Conservation (phyloP, 495 filamentous ascomycete species). For the Penicillium paxilli region DNA sequence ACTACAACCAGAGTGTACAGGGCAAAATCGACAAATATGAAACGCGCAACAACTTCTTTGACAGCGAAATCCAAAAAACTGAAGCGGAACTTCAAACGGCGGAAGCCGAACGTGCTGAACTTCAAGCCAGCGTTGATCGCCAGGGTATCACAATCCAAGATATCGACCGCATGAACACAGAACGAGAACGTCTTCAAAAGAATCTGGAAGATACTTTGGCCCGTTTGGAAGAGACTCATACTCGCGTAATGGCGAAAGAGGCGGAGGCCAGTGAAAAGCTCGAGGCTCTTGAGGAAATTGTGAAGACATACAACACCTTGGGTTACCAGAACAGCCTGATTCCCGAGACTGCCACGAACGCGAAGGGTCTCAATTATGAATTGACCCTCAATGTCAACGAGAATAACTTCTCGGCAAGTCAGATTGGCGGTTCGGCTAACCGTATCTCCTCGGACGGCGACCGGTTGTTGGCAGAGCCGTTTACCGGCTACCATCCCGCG, state of each 20-base stretch:
- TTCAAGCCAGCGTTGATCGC: slow-evolving; percentile 83
- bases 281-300: slow-evolving; percentile 81
- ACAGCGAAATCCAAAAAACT: slow-evolving; percentile 76
- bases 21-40: slow-evolving; percentile 84
- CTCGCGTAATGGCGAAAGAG: slow-evolving; percentile 79
- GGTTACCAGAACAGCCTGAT: slow-evolving; percentile 93
- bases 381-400: slow-evolving; percentile 74
- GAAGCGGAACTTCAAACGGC: slow-evolving; percentile 73
- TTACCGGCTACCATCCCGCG: slow-evolving; percentile 84
- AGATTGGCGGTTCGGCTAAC: slow-evolving; percentile 58
- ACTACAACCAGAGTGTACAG: slow-evolving; percentile 79
- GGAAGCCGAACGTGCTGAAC: slow-evolving; percentile 73
- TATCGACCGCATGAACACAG: slow-evolving; percentile 97
- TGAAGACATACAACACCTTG: slow-evolving; percentile 88
- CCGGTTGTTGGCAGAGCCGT: slow-evolving; percentile 75
- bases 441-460: slow-evolving; percentile 52
- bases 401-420: slow-evolving; percentile 73
- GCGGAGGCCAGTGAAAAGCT: slow-evolving; percentile 76
- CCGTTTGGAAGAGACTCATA: slow-evolving; percentile 79
- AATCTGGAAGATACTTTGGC: slow-evolving; percentile 71
- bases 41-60: slow-evolving; percentile 68
- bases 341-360: slow-evolving; percentile 78
- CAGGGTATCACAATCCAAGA: slow-evolving; percentile 94
- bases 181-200: slow-evolving; percentile 87
- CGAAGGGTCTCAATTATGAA: slow-evolving; percentile 82